A percentile compares a stretch with the other conserved stretches of the same genome.
These are phyloP conservation scores for Xylaria palmicola DNA, from an alignment of 495 filamentous ascomycete genomes.

Conservation along the genomic window DNA sequence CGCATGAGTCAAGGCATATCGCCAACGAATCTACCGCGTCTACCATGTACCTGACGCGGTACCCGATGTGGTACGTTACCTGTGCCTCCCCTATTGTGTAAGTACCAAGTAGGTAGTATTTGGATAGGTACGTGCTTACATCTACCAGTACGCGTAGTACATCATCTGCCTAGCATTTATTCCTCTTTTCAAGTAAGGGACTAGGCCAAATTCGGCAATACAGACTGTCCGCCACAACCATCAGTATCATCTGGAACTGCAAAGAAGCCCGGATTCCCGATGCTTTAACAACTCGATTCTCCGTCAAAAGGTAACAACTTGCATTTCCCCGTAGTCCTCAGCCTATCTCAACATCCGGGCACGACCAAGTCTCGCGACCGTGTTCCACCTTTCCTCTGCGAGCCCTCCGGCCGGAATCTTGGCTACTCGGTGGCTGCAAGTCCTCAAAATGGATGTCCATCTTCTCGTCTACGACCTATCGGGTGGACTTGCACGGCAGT, in stretches of 20 bases:
- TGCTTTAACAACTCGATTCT: neutral
- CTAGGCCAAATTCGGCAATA: neutral
- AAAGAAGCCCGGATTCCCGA: neutral
- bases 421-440: neutral
- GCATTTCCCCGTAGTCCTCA: neutral
- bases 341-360: neutral
- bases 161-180: neutral
- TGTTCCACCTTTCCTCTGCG: too few relatives aligned
- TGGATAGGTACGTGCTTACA: neutral
- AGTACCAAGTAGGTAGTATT: too few relatives aligned
- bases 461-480: constrained; percentile 96
- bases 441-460: constrained; percentile 71
- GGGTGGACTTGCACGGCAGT: constrained; percentile 55
- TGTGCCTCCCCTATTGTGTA: too few relatives aligned
- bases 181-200: neutral
- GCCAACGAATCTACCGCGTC: neutral
- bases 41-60: neutral
- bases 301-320: too few relatives aligned
- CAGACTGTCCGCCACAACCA: neutral
- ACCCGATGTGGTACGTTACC: too few relatives aligned
- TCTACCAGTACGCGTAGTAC: neutral
- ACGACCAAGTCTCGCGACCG: neutral
- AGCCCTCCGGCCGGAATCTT: too few relatives aligned
- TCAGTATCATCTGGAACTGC: neutral
- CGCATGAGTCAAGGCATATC: neutral